Evolutionary conservation across 2,329 filamentous ascomycete genomes (phyloP), one percentile per base, ranked within the genome.

Genomic region (Talaromyces sp.): DNA sequence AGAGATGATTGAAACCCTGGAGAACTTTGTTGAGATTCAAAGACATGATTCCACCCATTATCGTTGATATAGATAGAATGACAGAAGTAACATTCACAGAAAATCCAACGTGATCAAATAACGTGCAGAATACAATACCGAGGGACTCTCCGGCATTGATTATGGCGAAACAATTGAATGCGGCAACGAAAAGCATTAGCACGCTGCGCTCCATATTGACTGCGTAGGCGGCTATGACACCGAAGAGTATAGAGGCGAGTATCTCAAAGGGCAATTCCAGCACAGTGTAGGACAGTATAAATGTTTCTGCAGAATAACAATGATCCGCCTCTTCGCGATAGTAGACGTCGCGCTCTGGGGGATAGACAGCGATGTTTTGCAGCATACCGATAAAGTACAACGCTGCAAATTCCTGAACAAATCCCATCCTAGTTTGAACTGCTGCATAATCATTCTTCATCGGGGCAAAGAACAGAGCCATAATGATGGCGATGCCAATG

Each of bases 111-210:
- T 93, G 90, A 39, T 80, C 79, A 73, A 92, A 90, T 9, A 93
- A 78, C 0, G 90, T 92, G 78, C 92, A 92, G 81, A 93, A 93
- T 79, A 92, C 87, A 72, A 93, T 92, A 0, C 90, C 90, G 0
- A 93, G 72, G 62, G 87, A 90, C 79, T 93, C 90, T 31, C 90
- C 90, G 71, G 89, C 92, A 62, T 82, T 89, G 16, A 91, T 88
- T 63, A 93, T 86, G 69, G 87, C 89, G 72, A 93, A 92, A 68
- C 87, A 87, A 69, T 89, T 86, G 76, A 89, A 91, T 2, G 86
- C 82, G 60, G 84, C 82, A 49, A 90, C 84, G 70, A 92, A 90
- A 74, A 89, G 90, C 74, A 91, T 86, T 66, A 83, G 79, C 0
- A 79, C 83, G 0, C 87, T 89, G 37, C 86, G 83, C 6, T 88